Conservation (phyloP, 2,329 filamentous ascomycete species). For the Xylariaceae sp. region DNA sequence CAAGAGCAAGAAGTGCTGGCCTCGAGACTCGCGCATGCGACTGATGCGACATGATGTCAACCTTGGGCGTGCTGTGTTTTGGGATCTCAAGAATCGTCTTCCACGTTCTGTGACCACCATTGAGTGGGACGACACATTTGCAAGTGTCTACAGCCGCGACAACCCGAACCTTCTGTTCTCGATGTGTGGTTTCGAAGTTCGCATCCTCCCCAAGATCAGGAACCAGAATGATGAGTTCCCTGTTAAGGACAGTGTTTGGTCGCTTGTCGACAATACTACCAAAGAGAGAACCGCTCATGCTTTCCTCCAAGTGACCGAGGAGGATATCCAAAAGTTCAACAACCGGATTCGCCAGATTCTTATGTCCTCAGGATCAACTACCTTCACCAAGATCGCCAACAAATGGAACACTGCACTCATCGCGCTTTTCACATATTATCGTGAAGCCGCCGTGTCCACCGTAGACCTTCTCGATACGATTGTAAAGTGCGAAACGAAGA, state of each 20-base stretch:
- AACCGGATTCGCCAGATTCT: conserved; percentile 97
- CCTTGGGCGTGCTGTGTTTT: conserved; percentile 93
- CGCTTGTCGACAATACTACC: conserved; percentile 88
- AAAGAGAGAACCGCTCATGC: conserved; percentile 97
- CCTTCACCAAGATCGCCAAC: conserved; percentile 99
- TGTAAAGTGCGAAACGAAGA: conserved; percentile 99
- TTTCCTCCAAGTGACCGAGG: conserved; percentile 95
- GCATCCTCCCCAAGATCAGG: conserved; percentile 89
- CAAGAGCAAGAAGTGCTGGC: conserved; percentile 99
- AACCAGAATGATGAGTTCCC: conserved; percentile 96
- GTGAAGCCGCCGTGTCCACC: conserved; percentile 93
- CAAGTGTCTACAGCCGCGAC: conserved; percentile 95
- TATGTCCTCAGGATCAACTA: conserved; percentile 99
- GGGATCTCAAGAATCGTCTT: conserved; percentile 96
- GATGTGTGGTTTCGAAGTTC: conserved; percentile 97
- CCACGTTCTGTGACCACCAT: conserved; percentile 94
- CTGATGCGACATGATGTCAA: conserved; percentile 99
- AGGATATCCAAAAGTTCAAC: conserved; percentile 98
- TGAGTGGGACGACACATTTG: conserved; percentile 98
- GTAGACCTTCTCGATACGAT: conserved; percentile 93
- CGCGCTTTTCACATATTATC: conserved; percentile 96
- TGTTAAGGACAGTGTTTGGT: conserved; percentile 98
- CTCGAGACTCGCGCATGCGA: conserved; percentile 93
- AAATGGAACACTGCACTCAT: conserved; percentile 99
- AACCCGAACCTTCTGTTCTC: conserved; percentile 96